phyloP scores from a whole-genome alignment of 352 stramenopile species.

The Aphanomyces astaci region DNA sequence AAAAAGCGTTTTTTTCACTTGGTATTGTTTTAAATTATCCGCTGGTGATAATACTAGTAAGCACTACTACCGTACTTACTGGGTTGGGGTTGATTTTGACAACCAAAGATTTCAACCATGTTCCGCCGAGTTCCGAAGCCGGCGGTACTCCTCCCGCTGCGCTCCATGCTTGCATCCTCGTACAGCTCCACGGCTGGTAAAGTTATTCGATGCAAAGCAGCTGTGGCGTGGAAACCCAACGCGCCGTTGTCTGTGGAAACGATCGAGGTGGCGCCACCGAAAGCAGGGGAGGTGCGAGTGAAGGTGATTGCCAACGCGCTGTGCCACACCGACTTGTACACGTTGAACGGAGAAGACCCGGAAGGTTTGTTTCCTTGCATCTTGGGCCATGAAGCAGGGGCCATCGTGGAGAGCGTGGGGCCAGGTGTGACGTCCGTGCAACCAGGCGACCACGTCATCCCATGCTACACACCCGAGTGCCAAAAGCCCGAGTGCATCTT shows the following conservation, averaged over 20 bases:
- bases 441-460: slow-evolving; percentile 66
- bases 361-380: slow-evolving; percentile 87
- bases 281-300: slow-evolving; percentile 54
- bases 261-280: slow-evolving; percentile 36
- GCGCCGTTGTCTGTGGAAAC: slow-evolving; percentile 28
- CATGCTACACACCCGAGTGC: slow-evolving; percentile 35
- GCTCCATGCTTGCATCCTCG: background rate
- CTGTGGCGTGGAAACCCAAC: slow-evolving; percentile 33
- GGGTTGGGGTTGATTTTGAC: too few relatives aligned
- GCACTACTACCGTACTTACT: too few relatives aligned
- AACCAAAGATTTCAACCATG: too few relatives aligned
- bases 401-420: slow-evolving; percentile 67
- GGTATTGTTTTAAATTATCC: slow-evolving; percentile 20
- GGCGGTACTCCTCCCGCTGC: background rate
- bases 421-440: slow-evolving; percentile 66
- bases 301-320: slow-evolving; percentile 84
- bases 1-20: background rate
- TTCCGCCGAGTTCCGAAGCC: background rate
- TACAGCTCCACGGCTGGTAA: slow-evolving; percentile 17
- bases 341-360: slow-evolving; percentile 53
- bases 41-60: slow-evolving; percentile 3
- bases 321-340: slow-evolving; percentile 81
- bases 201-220: slow-evolving; percentile 34
- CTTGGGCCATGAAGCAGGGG: slow-evolving; percentile 85
- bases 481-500: slow-evolving; percentile 64